Base-by-base conservation (phyloP, 768 basidiomycete species). In the Phylloporus rhodoxanthus region DNA sequence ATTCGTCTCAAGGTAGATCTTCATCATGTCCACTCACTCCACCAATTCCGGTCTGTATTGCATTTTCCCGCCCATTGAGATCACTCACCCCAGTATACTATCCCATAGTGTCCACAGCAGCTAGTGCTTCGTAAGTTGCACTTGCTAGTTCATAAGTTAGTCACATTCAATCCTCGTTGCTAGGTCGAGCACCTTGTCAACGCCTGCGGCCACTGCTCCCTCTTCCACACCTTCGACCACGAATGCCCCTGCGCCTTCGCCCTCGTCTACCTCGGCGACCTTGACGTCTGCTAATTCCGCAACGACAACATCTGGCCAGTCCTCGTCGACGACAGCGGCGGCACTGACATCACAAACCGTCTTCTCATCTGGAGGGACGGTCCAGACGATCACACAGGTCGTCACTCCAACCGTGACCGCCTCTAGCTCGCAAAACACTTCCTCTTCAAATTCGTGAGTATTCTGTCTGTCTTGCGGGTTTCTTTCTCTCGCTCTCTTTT, bases 401-500 rank as follows among this genome's bases (percentile, higher is more conserved):
- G 3, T 51, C 8, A 37, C 49, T 8, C 17, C 52, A 4, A 42
- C 47, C 4, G 11, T 28, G 2, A 41, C 53, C 1, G 0, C 52
- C 8, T 34, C 51, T 15, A 23, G 42, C 3, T 0, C 61, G 0
- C 34, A 29, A 15, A 50, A 8, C 32, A 13, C 45, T 5, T 10
- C 52, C 1, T 39, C 56, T 0, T 53, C 65, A 1, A 62, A 54
- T 20, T 66, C 64, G 64, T 66, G 21, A 53, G 64, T 68, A n/a
- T 45, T 28, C 25, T 29, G 9, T 42, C 13, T 11, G 8, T 30
- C n/a, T 38, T 29, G 28, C 28, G 28, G 15, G 21, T 7, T 11
- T 15, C 14, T 26, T 26, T 23, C 8, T n/a, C 7, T 25, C 9
- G 19, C 11, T 14, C 25, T 42, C 37, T n/a, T 43, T 1, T 29